Evolutionary conservation across 225 moss, liverwort and hornwort species (phyloP).

Genomic region (Lunularia cruciata): DNA sequence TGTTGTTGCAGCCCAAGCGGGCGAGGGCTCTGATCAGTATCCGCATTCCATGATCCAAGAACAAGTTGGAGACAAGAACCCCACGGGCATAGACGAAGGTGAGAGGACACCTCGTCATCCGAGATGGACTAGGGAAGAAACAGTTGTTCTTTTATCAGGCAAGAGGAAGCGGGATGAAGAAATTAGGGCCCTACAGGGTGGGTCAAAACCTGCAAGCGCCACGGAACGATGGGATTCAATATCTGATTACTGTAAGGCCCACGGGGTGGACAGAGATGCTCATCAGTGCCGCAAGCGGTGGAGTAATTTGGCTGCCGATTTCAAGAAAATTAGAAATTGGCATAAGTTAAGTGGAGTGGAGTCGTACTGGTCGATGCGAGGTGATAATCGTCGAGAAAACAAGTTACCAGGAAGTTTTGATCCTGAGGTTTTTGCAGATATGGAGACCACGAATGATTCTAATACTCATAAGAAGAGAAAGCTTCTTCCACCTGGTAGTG

Average conservation of each 20-base stretch:
- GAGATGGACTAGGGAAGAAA: slow-evolving; percentile 14
- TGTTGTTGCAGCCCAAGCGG: not conserved
- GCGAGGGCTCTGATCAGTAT: not conserved
- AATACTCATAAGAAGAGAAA: slow-evolving; percentile 17
- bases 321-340: slow-evolving; percentile 58
- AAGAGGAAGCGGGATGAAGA: slow-evolving; percentile 23
- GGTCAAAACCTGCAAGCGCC: slow-evolving; percentile 7
- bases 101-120: slow-evolving; percentile 23
- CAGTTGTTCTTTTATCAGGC: slow-evolving; percentile 12
- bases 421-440: slow-evolving; percentile 51
- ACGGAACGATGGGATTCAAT: slow-evolving; percentile 56
- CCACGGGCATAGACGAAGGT: not conserved
- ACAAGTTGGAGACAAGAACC: slow-evolving; percentile 10
- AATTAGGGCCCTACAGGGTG: not conserved
- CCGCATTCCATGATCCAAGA: not conserved
- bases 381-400: slow-evolving; percentile 52
- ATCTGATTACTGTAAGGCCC: slow-evolving; percentile 50
- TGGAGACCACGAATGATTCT: slow-evolving; percentile 25
- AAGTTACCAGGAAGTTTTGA: slow-evolving; percentile 59
- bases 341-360: slow-evolving; percentile 47
- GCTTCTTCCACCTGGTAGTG: not conserved
- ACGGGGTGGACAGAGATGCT: slow-evolving; percentile 51
- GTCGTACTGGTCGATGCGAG: slow-evolving; percentile 64
- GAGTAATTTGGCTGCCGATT: slow-evolving; percentile 56
- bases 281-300: slow-evolving; percentile 58